Evolutionary conservation across 1,284 basidiomycete genomes (phyloP).

Genomic region (Malassezia slooffiae): DNA sequence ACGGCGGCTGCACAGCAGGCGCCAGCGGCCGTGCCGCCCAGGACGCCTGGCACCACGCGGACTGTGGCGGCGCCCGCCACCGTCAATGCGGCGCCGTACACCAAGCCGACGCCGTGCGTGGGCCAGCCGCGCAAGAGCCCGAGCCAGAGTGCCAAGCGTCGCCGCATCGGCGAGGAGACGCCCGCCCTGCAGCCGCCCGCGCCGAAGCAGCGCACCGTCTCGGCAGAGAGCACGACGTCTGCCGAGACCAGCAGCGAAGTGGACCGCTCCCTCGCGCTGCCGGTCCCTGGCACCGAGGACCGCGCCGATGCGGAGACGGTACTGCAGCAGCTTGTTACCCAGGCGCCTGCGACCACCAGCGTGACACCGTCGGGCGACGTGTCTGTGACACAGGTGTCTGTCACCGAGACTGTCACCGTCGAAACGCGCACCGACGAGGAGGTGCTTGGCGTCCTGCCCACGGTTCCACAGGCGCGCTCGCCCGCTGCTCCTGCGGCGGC

Average conservation of each 20-base stretch:
- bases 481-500: too few relatives aligned
- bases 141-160: constrained; percentile 32
- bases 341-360: not conserved
- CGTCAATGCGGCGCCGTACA: constrained; percentile 13
- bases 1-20: constrained; percentile 11
- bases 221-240: too few relatives aligned
- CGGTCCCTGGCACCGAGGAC: too few relatives aligned
- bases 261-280: too few relatives aligned
- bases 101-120: constrained; percentile 42
- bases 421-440: constrained; percentile 9
- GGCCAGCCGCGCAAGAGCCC: constrained; percentile 44
- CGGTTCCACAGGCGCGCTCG: too few relatives aligned
- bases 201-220: not conserved
- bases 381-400: not conserved
- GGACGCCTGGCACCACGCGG: constrained; percentile 7
- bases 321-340: not conserved
- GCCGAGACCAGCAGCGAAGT: too few relatives aligned
- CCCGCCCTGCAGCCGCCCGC: not conserved
- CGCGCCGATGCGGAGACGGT: constrained; percentile 8
- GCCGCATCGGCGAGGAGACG: not conserved
- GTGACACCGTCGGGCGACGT: not conserved
- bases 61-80: constrained; percentile 10
- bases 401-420: not conserved
- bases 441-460: constrained; percentile 12
- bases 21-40: constrained; percentile 6